phyloP scores from a whole-genome alignment of 75 land plant genomes.

The Sequoia sempervirens region DNA sequence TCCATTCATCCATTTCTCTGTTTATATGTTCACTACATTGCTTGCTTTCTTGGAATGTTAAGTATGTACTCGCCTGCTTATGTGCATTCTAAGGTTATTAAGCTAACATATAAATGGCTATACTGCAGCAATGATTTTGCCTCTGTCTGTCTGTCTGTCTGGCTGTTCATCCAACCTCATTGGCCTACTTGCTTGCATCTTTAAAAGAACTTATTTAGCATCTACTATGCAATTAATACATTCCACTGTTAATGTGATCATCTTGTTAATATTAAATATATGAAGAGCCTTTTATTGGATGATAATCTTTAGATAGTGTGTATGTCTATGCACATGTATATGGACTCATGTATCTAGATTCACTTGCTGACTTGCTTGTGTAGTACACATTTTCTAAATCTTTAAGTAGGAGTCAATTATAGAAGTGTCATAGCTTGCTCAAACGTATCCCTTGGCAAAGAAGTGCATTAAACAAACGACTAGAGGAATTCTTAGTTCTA shows the following conservation, averaged over 20 bases:
- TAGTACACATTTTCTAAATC: too few species aligned
- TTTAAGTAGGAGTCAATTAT: too few species aligned
- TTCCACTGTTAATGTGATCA: neutral
- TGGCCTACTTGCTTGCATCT: too few species aligned
- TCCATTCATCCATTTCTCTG: neutral
- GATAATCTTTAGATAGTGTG: neutral
- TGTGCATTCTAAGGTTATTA: neutral
- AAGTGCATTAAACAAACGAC: neutral
- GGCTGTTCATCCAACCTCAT: neutral
- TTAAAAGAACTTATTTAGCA: too few species aligned
- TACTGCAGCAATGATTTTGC: neutral
- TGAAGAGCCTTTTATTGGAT: neutral
- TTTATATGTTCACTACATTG: neutral
- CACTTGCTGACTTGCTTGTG: too few species aligned
- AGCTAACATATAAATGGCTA: neutral
- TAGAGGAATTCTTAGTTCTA: neutral
- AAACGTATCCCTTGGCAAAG: neutral
- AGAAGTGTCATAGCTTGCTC: neutral
- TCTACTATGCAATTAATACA: too few species aligned
- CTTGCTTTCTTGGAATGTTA: neutral
- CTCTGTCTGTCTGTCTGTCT: neutral
- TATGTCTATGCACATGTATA: neutral
- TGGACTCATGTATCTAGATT: too few species aligned
- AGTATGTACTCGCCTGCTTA: neutral
- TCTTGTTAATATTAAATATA: too few species aligned